These are phyloP conservation scores for Mycena albidolilacea DNA, from an alignment of 768 basidiomycete genomes.

Conservation along the genomic window DNA sequence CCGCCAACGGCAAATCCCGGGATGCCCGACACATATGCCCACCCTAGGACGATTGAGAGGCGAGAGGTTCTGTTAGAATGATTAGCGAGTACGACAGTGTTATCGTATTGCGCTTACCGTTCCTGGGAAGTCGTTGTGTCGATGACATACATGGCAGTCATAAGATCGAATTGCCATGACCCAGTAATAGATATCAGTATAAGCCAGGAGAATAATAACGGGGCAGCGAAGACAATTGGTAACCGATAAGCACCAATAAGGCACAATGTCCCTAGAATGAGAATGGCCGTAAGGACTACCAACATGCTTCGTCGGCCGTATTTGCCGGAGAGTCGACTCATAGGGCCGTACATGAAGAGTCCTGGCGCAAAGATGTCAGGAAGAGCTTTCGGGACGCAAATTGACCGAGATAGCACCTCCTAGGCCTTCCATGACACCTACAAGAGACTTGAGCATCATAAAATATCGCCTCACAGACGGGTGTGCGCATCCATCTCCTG, in stretches of 20 bases:
- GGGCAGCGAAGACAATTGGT: conserved; percentile 7
- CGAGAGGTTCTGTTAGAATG: not conserved
- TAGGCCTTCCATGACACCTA: conserved; percentile 10
- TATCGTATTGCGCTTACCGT: not conserved
- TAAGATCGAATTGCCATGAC: conserved; percentile 11
- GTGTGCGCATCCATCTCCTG: conserved; percentile 13
- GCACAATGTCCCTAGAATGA: conserved; percentile 15
- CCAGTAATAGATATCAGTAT: conserved; percentile 6
- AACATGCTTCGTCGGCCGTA: conserved; percentile 18
- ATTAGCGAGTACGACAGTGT: not conserved
- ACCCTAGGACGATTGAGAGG: conserved; percentile 13
- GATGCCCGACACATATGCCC: conserved; percentile 9
- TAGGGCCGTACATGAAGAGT: conserved; percentile 10
- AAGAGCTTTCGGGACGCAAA: not conserved
- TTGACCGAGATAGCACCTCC: not conserved
- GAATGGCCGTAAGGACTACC: conserved; percentile 2
- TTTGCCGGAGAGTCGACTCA: conserved; percentile 18
- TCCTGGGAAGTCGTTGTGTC: conserved; percentile 11
- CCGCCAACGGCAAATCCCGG: conserved; percentile 17
- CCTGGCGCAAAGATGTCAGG: not conserved
- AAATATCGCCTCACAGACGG: conserved; percentile 16
- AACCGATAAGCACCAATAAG: conserved; percentile 11
- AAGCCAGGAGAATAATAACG: conserved; percentile 13
- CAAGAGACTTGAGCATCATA: not conserved
- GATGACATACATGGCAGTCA: conserved; percentile 18